Evolutionary conservation across 2,329 filamentous ascomycete genomes (phyloP), one percentile per base, ranked within the genome.

Genomic region (Celoporthe dispersa): DNA sequence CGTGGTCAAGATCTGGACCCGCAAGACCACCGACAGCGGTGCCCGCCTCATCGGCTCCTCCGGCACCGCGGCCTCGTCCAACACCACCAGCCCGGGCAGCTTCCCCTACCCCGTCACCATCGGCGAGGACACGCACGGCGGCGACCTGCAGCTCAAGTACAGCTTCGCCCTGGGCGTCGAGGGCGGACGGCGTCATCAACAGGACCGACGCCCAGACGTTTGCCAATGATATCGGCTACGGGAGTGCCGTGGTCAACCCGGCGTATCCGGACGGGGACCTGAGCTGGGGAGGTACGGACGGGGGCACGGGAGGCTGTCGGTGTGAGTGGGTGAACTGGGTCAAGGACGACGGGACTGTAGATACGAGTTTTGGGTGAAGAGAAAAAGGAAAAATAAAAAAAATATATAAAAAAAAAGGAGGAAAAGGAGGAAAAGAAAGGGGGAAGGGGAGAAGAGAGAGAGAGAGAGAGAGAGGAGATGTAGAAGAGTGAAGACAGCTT

Each of bases 1-100:
- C 73, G 83, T 89, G n/a, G 85, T 91, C 22, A 84, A 89, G 75
- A 89, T 91, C 71, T 91, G 88, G 88, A 91, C 89, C 25, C 82
- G 84, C 7, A 68, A 55, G 33, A 81, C 78, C 41, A 81, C 80
- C 73, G 82, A 80, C 37, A 82, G 80, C 73, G 82, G 80, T 35
- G 82, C 84, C 33, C 76, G 75, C 64, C 79, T 89, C 65, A 72
- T 85, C 35, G 74, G 73, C 14, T 73, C 70, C 2, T 69, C 74
- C 19, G 71, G 72, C 1, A 68, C 80, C 0, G 78, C 78, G 19
- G 22, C 60, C 19, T 44, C 60, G 35, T 41, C 35, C 64, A 76
- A 81, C 71, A 73, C 78, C 68, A 78, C 81, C 25, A 79, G 81
- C 48, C 88, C 88, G 0, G 88, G 88, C 9, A 86, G 86, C 4